These are phyloP conservation scores for Suillus subaureus DNA, from an alignment of 768 basidiomycete genomes.

Conservation along the genomic window DNA sequence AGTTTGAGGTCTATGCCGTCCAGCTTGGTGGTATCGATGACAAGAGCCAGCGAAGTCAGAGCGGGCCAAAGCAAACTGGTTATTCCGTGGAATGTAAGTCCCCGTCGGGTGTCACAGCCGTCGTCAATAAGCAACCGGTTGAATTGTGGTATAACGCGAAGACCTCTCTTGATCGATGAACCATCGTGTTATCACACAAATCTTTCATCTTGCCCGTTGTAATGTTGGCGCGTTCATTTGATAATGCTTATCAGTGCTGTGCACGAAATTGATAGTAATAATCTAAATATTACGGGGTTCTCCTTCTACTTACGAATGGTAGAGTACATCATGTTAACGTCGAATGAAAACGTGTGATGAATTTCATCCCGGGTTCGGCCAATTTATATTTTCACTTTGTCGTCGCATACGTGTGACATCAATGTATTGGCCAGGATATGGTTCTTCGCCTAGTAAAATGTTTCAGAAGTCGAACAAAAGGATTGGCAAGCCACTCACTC, in stretches of 20 bases:
- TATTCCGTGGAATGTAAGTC: no score
- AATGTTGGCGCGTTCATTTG: conserved; percentile 2
- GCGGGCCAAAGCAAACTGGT: no score
- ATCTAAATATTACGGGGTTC: neutral
- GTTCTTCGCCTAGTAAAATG: conserved; percentile 56
- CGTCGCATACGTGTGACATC: conserved; percentile 67
- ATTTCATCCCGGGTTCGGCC: conserved; percentile 68
- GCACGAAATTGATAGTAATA: conserved; percentile 6
- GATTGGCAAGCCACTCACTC: conserved; percentile 48
- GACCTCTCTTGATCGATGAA: neutral
- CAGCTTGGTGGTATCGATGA: no score
- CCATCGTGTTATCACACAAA: neutral
- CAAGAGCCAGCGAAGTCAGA: no score
- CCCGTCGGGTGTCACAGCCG: no score
- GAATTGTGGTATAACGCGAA: no score
- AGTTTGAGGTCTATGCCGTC: no score
- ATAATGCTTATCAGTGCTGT: conserved; percentile 9
- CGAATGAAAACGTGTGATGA: neutral
- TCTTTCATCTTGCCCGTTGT: neutral
- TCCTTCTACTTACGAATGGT: neutral
- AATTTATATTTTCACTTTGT: conserved; percentile 59
- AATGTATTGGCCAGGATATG: conserved; percentile 74
- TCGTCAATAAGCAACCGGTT: no score
- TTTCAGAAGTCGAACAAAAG: conserved; percentile 16
- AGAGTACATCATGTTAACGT: neutral